Base-by-base conservation (phyloP, 345 rosid genomes). In the Microcos paniculata region DNA sequence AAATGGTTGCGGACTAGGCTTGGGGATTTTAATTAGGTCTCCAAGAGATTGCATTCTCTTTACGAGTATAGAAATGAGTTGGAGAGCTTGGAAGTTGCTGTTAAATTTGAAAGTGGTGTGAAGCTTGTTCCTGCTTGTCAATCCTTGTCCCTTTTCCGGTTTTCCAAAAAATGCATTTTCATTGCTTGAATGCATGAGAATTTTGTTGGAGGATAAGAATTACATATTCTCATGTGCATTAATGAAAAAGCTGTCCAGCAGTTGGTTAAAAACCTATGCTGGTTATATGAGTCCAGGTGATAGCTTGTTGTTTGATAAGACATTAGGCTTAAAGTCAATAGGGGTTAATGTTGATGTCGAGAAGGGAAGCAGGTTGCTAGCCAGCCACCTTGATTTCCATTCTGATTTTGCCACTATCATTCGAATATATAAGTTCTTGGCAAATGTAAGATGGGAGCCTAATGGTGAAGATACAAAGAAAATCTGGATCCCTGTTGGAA, bases 1-100 rank as follows among this genome's bases (percentile, higher is more conserved):
- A 78, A 72, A 56, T 93, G 98, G 96, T 75, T 93, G 79, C 83
- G 80, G 45, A 91, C 91, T 4, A 83, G 82, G 62, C 88, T 87
- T 0, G 88, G 94, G n/a, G 90, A 76, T 73, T 82, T 75, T 42
- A n/a, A n/a, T n/a, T n/a, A 82, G 87, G 65, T 82, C 82, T 79
- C 98, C 93, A 12, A 58, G 23, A 11, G 84, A 87, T 0, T 91
- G 93, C 77, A 88, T 93, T 51, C 82, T 93, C 31, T 91, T 77
- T 81, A 84, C 28, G 72, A 78, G 16, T 93, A 81, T 55, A 58
- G 45, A 45, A 26, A 79, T 2, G 96, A 93, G 87, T 85, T 93
- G 43, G 77, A 82, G 78, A 21, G 59, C 31, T 67, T 88, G 59
- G 93, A 90, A 19, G 87, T 84, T 18, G 79, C 53, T 15, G 76